phyloP scores from a whole-genome alignment of 768 basidiomycete genomes.

The Neoboletus subvelutipes region DNA sequence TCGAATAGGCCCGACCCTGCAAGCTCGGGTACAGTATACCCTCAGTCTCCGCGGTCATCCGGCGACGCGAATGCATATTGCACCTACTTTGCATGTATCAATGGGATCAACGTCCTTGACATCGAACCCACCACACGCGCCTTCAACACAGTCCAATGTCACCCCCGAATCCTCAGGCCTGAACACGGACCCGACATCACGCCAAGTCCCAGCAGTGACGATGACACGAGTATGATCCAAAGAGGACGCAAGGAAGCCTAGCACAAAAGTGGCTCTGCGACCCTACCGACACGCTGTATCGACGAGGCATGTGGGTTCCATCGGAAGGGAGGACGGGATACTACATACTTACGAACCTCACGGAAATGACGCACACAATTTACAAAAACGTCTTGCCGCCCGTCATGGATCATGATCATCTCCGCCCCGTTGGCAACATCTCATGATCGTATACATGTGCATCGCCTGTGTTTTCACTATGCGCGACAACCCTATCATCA shows the following conservation, averaged over 20 bases:
- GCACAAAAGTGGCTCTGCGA: slow-evolving; percentile 6
- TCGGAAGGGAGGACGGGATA: not conserved
- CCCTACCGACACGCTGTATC: slow-evolving; percentile 26
- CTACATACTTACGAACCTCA: not conserved
- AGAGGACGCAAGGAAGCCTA: not conserved
- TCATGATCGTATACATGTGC: not conserved
- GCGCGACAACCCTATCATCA: not conserved
- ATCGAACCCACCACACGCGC: not conserved
- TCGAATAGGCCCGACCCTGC: not conserved
- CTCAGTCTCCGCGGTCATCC: not conserved
- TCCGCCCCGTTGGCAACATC: not conserved
- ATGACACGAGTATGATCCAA: not conserved
- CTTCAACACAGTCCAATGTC: not conserved
- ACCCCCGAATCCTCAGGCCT: slow-evolving; percentile 11
- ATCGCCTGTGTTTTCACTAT: not conserved
- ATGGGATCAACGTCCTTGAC: not conserved
- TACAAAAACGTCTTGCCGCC: not conserved
- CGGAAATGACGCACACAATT: slow-evolving; percentile 9
- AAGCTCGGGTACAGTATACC: not conserved
- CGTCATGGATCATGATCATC: no score
- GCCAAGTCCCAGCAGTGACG: not conserved
- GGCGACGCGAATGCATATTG: not conserved
- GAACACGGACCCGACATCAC: slow-evolving; percentile 5
- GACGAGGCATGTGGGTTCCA: slow-evolving; percentile 21
- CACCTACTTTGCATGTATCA: no score